phyloP scores from a whole-genome alignment of 2,329 filamentous ascomycete species.

The Neurospora crassa region DNA sequence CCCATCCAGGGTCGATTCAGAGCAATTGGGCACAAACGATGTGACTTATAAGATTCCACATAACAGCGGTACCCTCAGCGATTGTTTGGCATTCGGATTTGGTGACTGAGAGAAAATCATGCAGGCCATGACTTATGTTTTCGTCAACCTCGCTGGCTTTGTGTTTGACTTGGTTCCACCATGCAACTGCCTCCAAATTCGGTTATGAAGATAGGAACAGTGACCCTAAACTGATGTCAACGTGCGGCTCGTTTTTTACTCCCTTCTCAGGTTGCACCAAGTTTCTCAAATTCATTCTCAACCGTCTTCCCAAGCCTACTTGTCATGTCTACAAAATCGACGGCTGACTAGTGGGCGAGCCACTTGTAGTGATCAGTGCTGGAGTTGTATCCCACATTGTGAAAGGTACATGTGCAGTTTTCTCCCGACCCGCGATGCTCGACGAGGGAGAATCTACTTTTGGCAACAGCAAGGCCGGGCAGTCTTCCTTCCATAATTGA shows the following conservation, averaged over 20 bases:
- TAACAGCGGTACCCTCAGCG: not conserved
- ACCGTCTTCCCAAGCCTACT: slow-evolving; percentile 32
- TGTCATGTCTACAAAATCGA: too few relatives aligned
- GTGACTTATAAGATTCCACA: not conserved
- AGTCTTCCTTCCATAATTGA: too few relatives aligned
- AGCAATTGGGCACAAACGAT: not conserved
- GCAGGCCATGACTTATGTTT: not conserved
- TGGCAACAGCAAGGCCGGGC: too few relatives aligned
- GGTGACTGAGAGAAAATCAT: not conserved
- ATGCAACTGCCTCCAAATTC: not conserved
- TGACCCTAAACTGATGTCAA: not conserved
- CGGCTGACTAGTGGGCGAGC: too few relatives aligned
- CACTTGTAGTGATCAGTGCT: too few relatives aligned
- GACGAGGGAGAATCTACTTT: too few relatives aligned
- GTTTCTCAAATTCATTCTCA: slow-evolving; percentile 25
- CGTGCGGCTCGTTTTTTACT: not conserved
- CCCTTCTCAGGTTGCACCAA: not conserved
- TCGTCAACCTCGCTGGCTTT: not conserved
- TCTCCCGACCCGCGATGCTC: too few relatives aligned
- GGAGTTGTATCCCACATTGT: too few relatives aligned
- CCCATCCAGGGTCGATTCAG: not conserved
- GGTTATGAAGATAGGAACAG: not conserved
- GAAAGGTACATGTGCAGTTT: too few relatives aligned
- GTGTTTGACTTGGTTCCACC: not conserved
- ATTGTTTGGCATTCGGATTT: not conserved